Evolutionary conservation across 1,139 yeast species (phyloP).

Genomic region (Candida labiduridarum): DNA sequence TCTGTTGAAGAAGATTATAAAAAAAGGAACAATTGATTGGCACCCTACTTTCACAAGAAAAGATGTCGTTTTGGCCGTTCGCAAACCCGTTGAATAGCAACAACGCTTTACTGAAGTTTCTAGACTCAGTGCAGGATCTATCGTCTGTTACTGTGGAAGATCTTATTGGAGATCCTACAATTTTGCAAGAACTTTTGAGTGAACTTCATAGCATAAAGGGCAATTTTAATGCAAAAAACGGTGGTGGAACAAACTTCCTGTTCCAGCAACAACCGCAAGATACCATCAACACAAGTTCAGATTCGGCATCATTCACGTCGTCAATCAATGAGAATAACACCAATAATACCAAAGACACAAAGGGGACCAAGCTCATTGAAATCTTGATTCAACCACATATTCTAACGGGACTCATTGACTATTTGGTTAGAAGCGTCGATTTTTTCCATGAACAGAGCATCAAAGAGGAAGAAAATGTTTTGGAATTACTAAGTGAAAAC

Average conservation of each 20-base stretch:
- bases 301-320: slow-evolving; percentile 41
- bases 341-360: slow-evolving; percentile 33
- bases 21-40: background rate
- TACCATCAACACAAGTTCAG: slow-evolving; percentile 18
- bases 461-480: slow-evolving; percentile 27
- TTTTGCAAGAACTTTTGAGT: slow-evolving; percentile 43
- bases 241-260: slow-evolving; percentile 29
- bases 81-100: slow-evolving; percentile 42
- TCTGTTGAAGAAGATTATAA: background rate
- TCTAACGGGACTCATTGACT: slow-evolving; percentile 42
- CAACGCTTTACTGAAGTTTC: slow-evolving; percentile 44
- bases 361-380: slow-evolving; percentile 46
- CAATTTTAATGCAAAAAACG: slow-evolving; percentile 33
- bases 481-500: slow-evolving; percentile 16
- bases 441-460: slow-evolving; percentile 34
- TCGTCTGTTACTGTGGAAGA: slow-evolving; percentile 37
- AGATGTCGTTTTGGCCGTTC: slow-evolving; percentile 55
- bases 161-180: slow-evolving; percentile 34
- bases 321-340: slow-evolving; percentile 34
- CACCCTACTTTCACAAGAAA: background rate
- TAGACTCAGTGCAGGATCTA: slow-evolving; percentile 42
- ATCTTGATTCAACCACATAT: slow-evolving; percentile 50
- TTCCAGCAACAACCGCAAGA: slow-evolving; percentile 28
- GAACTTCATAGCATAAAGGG: slow-evolving; percentile 47
- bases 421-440: slow-evolving; percentile 39